Conservation (phyloP, 768 basidiomycete genomes). For the Lactifluus echinatus region DNA sequence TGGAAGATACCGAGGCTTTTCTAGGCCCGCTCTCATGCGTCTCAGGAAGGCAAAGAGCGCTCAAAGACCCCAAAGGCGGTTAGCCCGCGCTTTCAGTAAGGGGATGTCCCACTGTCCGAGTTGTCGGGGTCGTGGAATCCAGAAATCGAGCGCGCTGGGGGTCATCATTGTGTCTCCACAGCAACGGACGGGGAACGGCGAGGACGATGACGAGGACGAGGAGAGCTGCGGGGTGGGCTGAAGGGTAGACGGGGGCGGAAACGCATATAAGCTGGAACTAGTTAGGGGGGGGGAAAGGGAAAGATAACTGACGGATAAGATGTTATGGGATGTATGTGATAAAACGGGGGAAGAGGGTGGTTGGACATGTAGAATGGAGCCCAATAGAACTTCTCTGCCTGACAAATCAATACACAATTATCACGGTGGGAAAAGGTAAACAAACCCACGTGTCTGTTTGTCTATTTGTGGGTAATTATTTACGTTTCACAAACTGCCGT, state of each 20-base stretch:
- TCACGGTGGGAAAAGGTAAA: conserved; percentile 11
- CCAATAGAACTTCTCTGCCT: not conserved
- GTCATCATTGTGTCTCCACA: conserved; percentile 14
- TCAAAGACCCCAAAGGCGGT: conserved; percentile 13
- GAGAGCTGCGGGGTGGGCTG: not conserved
- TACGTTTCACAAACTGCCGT: conserved; percentile 12
- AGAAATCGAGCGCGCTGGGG: not conserved
- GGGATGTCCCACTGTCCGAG: conserved; percentile 4
- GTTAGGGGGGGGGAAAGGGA: not conserved
- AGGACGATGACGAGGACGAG: not conserved
- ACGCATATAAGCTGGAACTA: conserved; percentile 3
- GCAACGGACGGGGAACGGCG: conserved; percentile 7
- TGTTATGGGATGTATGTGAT: not conserved
- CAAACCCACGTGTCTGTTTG: conserved; percentile 17
- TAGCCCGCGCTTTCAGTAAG: conserved; percentile 11
- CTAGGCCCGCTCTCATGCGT: conserved; percentile 4
- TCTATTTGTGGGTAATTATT: conserved; percentile 15
- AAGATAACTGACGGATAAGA: not conserved
- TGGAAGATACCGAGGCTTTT: conserved; percentile 11
- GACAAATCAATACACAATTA: not conserved
- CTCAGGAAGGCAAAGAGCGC: conserved; percentile 6
- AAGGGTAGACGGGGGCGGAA: not conserved
- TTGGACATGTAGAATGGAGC: conserved; percentile 7
- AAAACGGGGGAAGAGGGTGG: not conserved
- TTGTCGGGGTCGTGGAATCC: conserved; percentile 8